Evolutionary conservation across 805 yeast genomes (phyloP).

Genomic region (Lipomyces japonicus): DNA sequence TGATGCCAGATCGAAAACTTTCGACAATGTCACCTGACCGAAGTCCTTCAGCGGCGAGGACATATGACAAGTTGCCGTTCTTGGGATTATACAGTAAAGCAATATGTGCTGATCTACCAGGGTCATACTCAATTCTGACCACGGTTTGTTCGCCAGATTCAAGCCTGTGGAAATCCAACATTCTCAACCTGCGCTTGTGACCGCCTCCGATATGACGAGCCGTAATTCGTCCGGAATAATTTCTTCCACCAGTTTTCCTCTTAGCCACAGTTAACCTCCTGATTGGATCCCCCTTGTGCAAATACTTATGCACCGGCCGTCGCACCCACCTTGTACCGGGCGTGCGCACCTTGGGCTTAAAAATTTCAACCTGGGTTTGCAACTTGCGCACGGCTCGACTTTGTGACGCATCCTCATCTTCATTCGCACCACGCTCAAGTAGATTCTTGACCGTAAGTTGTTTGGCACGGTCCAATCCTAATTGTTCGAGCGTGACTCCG

Average conservation of each 20-base stretch:
- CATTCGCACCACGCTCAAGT: background rate
- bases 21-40: conserved; percentile 91
- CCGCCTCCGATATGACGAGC: conserved; percentile 98
- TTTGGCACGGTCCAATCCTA: conserved; percentile 15
- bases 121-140: conserved; percentile 89
- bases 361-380: conserved; percentile 5
- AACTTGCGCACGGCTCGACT: conserved; percentile 3
- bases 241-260: conserved; percentile 80
- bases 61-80: conserved; percentile 66
- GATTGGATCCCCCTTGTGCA: conserved; percentile 81
- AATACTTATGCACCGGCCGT: conserved; percentile 79
- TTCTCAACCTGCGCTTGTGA: conserved; percentile 78
- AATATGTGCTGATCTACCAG: conserved; percentile 88
- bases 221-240: conserved; percentile 80
- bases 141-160: conserved; percentile 73
- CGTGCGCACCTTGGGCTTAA: conserved; percentile 21
- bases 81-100: conserved; percentile 70
- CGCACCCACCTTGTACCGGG: conserved; percentile 57
- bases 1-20: conserved; percentile 84
- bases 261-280: conserved; percentile 68
- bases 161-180: conserved; percentile 70
- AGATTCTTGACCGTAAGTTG: background rate
- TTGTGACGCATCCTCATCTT: background rate
- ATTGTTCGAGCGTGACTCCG: conserved; percentile 8
- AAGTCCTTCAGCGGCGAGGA: conserved; percentile 86